These are phyloP conservation scores for Halophytophthora polymorphica DNA, from an alignment of 352 stramenopile species.

Conservation along the genomic window DNA sequence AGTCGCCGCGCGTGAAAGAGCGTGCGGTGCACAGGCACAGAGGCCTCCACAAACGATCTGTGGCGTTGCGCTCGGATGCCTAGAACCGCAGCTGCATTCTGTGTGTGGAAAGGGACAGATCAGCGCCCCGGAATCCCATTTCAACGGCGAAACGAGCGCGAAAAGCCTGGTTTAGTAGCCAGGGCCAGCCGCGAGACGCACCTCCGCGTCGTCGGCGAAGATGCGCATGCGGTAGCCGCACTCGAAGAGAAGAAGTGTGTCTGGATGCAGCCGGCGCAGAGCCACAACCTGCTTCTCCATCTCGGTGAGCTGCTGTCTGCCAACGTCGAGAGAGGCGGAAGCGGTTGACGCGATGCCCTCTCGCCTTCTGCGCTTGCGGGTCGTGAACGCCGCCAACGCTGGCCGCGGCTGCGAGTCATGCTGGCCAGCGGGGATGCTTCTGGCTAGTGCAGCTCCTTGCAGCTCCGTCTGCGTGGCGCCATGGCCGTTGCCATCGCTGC, in stretches of 20 bases:
- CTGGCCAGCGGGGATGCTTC: not conserved
- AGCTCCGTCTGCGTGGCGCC: not conserved
- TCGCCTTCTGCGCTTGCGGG: slow-evolving; percentile 17
- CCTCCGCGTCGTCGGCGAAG: slow-evolving; percentile 70
- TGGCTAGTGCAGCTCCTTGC: not conserved
- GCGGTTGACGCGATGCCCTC: not conserved
- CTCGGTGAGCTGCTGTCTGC: slow-evolving; percentile 33
- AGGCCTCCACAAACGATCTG: slow-evolving; percentile 43
- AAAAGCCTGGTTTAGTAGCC: too few species aligned
- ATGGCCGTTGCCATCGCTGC: too few species aligned
- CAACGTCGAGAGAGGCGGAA: not conserved
- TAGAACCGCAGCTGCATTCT: slow-evolving; percentile 35
- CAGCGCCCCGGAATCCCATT: too few species aligned
- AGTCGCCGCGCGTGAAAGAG: slow-evolving; percentile 39
- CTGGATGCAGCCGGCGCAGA: slow-evolving; percentile 36
- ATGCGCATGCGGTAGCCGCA: slow-evolving; percentile 81
- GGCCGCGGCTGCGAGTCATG: not conserved
- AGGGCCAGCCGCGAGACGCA: not conserved
- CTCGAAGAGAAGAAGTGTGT: slow-evolving; percentile 68
- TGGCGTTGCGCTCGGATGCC: slow-evolving; percentile 34
- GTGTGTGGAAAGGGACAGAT: not conserved
- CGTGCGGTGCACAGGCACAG: slow-evolving; percentile 43
- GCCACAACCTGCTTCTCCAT: slow-evolving; percentile 75
- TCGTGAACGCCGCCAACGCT: slow-evolving; percentile 5
- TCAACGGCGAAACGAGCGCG: too few species aligned